Percentiles rank a stretch among this genome's conserved stretches.
These are phyloP conservation scores for Zizania latifolia DNA, from an alignment of 176 grass and related monocot species.

Conservation along the genomic window DNA sequence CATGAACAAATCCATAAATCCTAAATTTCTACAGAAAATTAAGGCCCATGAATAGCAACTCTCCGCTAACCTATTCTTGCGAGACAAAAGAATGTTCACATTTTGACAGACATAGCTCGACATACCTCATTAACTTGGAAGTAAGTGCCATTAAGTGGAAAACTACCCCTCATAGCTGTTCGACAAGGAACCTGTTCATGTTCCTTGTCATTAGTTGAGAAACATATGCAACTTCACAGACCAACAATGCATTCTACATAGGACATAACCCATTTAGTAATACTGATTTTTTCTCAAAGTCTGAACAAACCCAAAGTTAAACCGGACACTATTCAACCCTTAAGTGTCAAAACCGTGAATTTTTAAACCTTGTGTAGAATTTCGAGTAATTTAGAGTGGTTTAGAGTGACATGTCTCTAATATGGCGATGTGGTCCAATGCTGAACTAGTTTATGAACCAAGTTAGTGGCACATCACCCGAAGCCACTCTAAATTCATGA, in stretches of 20 bases:
- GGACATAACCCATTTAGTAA: background rate
- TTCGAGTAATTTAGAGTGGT: too few relatives aligned
- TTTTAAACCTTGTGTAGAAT: background rate
- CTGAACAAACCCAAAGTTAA: background rate
- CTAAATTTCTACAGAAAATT: conserved; percentile 13
- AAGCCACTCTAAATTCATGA: too few relatives aligned
- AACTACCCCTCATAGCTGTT: conserved; percentile 94
- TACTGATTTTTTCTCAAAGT: background rate
- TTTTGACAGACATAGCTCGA: background rate
- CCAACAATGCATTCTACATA: conserved; percentile 18
- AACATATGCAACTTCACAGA: conserved; percentile 10
- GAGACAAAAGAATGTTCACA: background rate
- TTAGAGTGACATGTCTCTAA: background rate
- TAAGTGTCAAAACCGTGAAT: background rate
- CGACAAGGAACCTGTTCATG: conserved; percentile 79
- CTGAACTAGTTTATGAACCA: background rate
- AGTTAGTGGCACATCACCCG: too few relatives aligned
- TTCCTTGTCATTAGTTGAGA: conserved; percentile 15
- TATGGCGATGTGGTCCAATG: background rate
- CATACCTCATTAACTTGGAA: conserved; percentile 98
- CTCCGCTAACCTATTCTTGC: conserved; percentile 15
- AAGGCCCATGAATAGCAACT: background rate
- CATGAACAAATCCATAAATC: conserved; percentile 18
- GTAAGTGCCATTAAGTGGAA: conserved; percentile 97
- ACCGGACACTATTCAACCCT: background rate